Percentiles rank a stretch among this genome's conserved stretches.
phyloP scores from a whole-genome alignment of 441 rosid species.

The Melastoma candidum region DNA sequence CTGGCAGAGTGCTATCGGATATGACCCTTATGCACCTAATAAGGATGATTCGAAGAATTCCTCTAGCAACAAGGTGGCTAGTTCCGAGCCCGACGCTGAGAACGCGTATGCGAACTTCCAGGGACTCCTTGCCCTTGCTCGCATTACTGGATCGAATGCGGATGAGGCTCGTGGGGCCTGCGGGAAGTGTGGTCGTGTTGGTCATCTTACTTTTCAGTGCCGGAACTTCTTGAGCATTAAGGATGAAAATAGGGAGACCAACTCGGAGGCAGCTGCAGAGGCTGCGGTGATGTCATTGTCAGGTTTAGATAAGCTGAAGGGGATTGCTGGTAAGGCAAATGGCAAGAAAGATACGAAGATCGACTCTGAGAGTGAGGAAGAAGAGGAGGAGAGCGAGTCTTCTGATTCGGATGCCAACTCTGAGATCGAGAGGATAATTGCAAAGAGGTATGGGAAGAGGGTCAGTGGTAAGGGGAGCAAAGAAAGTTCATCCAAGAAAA shows the following conservation, averaged over 20 bases:
- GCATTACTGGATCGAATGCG: slow-evolving; percentile 60
- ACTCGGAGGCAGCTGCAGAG: slow-evolving; percentile 35
- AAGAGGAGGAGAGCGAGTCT: slow-evolving; percentile 65
- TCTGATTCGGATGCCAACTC: slow-evolving; percentile 76
- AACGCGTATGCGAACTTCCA: slow-evolving; percentile 77
- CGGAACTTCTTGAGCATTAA: slow-evolving; percentile 73
- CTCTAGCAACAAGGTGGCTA: slow-evolving; percentile 26
- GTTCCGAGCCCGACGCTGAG: slow-evolving; percentile 49
- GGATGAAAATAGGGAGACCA: slow-evolving; percentile 57
- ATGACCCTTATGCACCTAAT: slow-evolving; percentile 91
- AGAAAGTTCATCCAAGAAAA: slow-evolving; percentile 31
- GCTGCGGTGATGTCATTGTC: slow-evolving; percentile 42
- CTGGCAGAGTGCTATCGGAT: slow-evolving; percentile 95
- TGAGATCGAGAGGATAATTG: slow-evolving; percentile 85
- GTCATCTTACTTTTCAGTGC: slow-evolving; percentile 84
- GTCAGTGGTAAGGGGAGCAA: slow-evolving; percentile 12
- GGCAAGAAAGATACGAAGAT: slow-evolving; percentile 31
- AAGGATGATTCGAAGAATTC: slow-evolving; percentile 60
- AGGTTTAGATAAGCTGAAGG: slow-evolving; percentile 58
- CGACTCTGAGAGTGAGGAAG: slow-evolving; percentile 44
- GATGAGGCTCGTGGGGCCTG: slow-evolving; percentile 88
- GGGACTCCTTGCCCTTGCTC: slow-evolving; percentile 79
- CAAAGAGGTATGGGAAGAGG: slow-evolving; percentile 60
- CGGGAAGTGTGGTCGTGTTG: slow-evolving; percentile 86
- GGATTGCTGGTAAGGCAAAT: slow-evolving; percentile 28